Percentiles rank a stretch among this genome's conserved stretches.
Conservation (phyloP, 192 early-diverging fungal genomes). For the Coemansia sp. region DNA sequence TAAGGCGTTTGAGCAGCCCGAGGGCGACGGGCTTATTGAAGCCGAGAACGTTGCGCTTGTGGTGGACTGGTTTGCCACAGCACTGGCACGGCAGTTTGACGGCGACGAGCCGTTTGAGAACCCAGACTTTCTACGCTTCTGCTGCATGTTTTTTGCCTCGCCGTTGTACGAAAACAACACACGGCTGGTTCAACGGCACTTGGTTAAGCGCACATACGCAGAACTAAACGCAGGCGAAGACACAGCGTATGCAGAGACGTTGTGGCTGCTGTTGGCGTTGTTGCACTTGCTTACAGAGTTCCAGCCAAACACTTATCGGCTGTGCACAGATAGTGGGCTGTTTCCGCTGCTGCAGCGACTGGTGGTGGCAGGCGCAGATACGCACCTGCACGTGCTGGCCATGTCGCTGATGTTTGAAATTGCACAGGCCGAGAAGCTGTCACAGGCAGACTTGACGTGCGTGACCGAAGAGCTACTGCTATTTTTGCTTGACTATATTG, state of each 20-base stretch:
- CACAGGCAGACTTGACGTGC: slow-evolving; percentile 32
- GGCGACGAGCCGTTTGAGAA: slow-evolving; percentile 52
- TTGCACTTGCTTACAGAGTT: slow-evolving; percentile 48
- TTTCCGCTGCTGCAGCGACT: slow-evolving; percentile 46
- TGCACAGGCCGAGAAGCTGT: slow-evolving; percentile 43
- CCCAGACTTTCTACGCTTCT: slow-evolving; percentile 43
- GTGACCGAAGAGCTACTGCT: slow-evolving; percentile 34
- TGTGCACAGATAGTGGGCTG: slow-evolving; percentile 49
- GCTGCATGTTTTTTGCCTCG: slow-evolving; percentile 54
- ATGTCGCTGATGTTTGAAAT: slow-evolving; percentile 57
- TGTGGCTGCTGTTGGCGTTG: slow-evolving; percentile 49
- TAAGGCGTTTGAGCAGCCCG: slow-evolving; percentile 20
- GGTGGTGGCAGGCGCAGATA: slow-evolving; percentile 21
- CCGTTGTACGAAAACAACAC: slow-evolving; percentile 53
- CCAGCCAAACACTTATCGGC: slow-evolving; percentile 36
- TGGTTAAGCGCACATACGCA: slow-evolving; percentile 49
- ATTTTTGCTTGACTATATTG: slow-evolving; percentile 48
- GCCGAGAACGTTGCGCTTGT: slow-evolving; percentile 52
- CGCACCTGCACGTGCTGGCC: slow-evolving; percentile 42
- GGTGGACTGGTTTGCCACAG: slow-evolving; percentile 48
- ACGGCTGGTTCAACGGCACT: slow-evolving; percentile 47
- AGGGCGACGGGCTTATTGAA: slow-evolving; percentile 12
- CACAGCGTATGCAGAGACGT: slow-evolving; percentile 21
- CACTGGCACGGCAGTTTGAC: slow-evolving; percentile 40
- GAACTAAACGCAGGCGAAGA: slow-evolving; percentile 29